These are phyloP conservation scores for Xylariaceae sp. DNA, from an alignment of 2,329 filamentous ascomycete species.

Conservation along the genomic window DNA sequence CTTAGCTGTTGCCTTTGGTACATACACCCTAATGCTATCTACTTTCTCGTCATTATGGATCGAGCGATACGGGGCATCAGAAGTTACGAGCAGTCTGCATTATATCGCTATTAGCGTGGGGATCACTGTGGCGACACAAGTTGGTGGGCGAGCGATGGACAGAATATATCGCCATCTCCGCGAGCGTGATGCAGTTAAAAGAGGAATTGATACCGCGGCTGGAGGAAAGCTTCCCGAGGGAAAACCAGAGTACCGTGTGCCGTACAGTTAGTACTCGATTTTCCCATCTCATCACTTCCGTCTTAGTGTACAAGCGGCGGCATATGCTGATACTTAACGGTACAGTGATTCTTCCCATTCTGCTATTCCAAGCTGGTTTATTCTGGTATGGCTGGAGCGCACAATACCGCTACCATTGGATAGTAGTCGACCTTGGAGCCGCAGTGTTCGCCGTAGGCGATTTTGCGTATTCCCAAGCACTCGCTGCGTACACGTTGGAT, in stretches of 20 bases:
- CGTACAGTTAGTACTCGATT: conserved; percentile 22
- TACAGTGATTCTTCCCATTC: conserved; percentile 32
- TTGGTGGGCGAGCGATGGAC: conserved; percentile 37
- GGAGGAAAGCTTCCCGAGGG: conserved; percentile 5
- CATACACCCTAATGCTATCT: conserved; percentile 51
- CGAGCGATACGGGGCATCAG: conserved; percentile 43
- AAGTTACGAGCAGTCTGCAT: conserved; percentile 44
- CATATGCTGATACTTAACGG: conserved; percentile 1
- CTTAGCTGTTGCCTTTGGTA: conserved; percentile 47
- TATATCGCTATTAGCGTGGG: conserved; percentile 52
- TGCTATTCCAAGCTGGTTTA: conserved; percentile 50
- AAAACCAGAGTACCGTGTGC: conserved; percentile 48
- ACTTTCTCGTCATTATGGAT: conserved; percentile 51
- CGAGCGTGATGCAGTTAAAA: conserved; percentile 8
- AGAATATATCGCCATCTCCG: conserved; percentile 32
- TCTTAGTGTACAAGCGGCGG: not conserved
- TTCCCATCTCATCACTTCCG: not conserved
- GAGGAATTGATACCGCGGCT: not conserved
- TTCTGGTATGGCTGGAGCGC: conserved; percentile 59
- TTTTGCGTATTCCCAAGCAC: conserved; percentile 51
- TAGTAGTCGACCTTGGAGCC: conserved; percentile 57
- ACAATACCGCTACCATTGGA: conserved; percentile 50
- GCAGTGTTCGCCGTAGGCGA: conserved; percentile 52
- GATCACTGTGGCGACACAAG: conserved; percentile 35
- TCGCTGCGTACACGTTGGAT: conserved; percentile 56